phyloP scores from a whole-genome alignment of 192 early-diverging fungal genomes.

The Coemansia sp. region DNA sequence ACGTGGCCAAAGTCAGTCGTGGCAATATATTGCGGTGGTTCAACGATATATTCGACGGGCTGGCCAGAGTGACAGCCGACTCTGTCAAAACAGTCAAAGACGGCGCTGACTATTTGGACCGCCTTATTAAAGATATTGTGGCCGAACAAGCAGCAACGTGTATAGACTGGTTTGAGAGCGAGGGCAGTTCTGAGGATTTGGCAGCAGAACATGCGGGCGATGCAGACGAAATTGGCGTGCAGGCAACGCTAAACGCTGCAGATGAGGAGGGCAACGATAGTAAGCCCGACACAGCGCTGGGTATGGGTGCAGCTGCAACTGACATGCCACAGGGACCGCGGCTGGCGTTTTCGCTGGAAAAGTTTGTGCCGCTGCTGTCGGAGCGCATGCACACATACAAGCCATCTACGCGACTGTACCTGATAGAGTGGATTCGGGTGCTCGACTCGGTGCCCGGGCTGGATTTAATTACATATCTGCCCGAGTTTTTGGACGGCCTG shows the following conservation, averaged over 20 bases:
- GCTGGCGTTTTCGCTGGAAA: slow-evolving; percentile 81
- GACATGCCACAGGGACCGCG: slow-evolving; percentile 12
- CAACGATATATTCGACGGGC: slow-evolving; percentile 95
- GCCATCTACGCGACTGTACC: slow-evolving; percentile 84
- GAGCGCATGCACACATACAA: slow-evolving; percentile 92
- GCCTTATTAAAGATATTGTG: slow-evolving; percentile 96
- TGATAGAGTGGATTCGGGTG: slow-evolving; percentile 93
- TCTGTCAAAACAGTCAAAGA: slow-evolving; percentile 88
- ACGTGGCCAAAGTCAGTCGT: slow-evolving; percentile 94
- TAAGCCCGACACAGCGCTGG: neutral
- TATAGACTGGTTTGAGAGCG: slow-evolving; percentile 50
- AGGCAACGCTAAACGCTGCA: neutral
- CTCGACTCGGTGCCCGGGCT: slow-evolving; percentile 92
- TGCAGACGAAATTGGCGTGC: neutral
- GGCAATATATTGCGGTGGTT: slow-evolving; percentile 88
- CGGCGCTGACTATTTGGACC: slow-evolving; percentile 90
- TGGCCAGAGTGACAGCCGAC: slow-evolving; percentile 86
- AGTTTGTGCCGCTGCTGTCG: slow-evolving; percentile 90
- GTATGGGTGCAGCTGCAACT: neutral
- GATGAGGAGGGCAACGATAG: neutral
- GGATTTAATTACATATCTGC: slow-evolving; percentile 87
- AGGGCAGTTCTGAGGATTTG: neutral
- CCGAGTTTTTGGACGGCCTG: slow-evolving; percentile 92
- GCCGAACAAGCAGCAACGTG: slow-evolving; percentile 84
- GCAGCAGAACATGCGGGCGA: neutral